These are phyloP conservation scores for Pugionium dolabratum DNA, from an alignment of 345 rosid genomes.

Conservation along the genomic window DNA sequence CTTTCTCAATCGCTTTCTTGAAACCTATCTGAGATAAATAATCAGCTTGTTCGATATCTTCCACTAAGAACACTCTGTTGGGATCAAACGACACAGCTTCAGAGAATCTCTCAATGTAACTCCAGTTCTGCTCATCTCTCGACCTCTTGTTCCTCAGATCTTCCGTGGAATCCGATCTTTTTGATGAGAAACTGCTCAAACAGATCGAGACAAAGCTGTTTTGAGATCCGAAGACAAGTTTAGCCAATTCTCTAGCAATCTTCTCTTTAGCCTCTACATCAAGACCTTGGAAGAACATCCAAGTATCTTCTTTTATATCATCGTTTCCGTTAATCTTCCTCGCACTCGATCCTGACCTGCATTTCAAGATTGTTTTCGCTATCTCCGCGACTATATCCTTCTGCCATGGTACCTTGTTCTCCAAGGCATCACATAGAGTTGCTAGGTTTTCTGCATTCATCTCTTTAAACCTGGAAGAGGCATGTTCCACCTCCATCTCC, in stretches of 20 bases:
- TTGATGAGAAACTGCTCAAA: conserved; percentile 63
- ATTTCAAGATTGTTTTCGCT: conserved; percentile 56
- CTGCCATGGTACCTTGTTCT: conserved; percentile 74
- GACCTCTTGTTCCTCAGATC: conserved; percentile 65
- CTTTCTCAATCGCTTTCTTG: conserved; percentile 72
- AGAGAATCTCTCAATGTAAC: conserved; percentile 63
- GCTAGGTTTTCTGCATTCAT: conserved; percentile 54
- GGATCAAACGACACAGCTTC: conserved; percentile 66
- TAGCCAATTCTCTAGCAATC: conserved; percentile 67
- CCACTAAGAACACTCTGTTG: conserved; percentile 70
- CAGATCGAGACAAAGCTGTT: conserved; percentile 51
- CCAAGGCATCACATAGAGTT: conserved; percentile 58
- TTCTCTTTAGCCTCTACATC: conserved; percentile 71
- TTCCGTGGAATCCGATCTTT: conserved; percentile 56
- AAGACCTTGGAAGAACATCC: conserved; percentile 76
- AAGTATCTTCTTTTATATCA: conserved; percentile 61
- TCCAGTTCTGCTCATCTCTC: conserved; percentile 56
- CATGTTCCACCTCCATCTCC: conserved; percentile 65
- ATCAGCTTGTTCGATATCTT: conserved; percentile 78
- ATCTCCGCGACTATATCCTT: conserved; percentile 58
- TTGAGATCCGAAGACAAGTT: conserved; percentile 60
- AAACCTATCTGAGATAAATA: conserved; percentile 60
- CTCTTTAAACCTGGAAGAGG: conserved; percentile 56
- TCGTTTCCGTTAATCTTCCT: conserved; percentile 43
- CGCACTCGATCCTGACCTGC: conserved; percentile 65